Evolutionary conservation across 345 rosid genomes (phyloP), one percentile per base, ranked within the genome.

Genomic region (Jatropha curcas): DNA sequence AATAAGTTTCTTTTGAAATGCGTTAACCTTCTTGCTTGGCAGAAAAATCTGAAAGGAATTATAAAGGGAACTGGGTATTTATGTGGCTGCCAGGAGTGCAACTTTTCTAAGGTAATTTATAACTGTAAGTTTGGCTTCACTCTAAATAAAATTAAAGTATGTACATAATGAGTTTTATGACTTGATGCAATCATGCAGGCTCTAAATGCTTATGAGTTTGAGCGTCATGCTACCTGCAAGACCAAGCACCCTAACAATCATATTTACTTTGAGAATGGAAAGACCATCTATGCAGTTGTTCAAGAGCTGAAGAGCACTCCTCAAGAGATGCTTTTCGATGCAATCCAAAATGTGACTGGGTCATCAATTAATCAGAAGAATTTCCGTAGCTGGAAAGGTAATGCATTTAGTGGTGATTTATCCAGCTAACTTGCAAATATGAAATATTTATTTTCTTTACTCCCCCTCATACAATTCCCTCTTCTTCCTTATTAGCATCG

Each of bases 181-280:
- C 65, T 3, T 64, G 19, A 59, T 73, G 68, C 69, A 35, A n/a
- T 74, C 24, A 8, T 82, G 76, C 84, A 88, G 92, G 71, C 82
- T 76, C 76, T 86, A 56, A 88, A 86, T 72, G 89, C 90, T 9
- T 86, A 83, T 69, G 90, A 86, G 72, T 83, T 88, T 79, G 92
- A 88, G 83, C 84, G 84, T 25, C 92, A 85, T 68, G 92, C 92
- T 72, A 84, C 76, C 56, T 88, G 92, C 88, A 88, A 86, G 83
- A 86, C 92, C 68, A 88, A 86, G 76, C 92, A 86, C 77, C 92
- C 92, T 10, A 86, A 88, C 57, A 88, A 86, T 81, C 90, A 86
- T 67, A 88, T 88, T 70, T 88, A 86, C 83, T 86, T 88, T 67
- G 88, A 83, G 76, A 88, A 82, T 61, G 92, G 92, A 50, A 88